Conservation (phyloP, 2,329 filamentous ascomycete genomes). For the Talaromyces sp. region DNA sequence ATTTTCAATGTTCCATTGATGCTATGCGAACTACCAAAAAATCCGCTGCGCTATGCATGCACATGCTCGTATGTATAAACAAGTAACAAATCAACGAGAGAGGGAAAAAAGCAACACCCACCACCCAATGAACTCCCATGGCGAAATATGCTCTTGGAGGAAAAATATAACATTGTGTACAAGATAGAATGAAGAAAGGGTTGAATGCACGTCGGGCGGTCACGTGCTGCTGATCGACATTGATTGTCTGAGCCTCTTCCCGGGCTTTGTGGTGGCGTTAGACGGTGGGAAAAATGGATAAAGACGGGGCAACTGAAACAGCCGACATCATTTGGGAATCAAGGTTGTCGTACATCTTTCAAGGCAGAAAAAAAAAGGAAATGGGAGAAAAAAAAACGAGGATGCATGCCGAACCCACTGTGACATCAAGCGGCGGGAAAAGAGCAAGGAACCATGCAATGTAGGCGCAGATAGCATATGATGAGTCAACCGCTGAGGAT, state of each 20-base stretch:
- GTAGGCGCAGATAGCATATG: neutral
- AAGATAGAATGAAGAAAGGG: neutral
- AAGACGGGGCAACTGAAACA: constrained; percentile 12
- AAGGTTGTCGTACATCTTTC: neutral
- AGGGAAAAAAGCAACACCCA: constrained; percentile 7
- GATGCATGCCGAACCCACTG: constrained; percentile 13
- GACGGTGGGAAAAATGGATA: constrained; percentile 22
- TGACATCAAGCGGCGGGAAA: constrained; percentile 13
- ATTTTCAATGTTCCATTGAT: constrained; percentile 8
- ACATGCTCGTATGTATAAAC: constrained; percentile 16
- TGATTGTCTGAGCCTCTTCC: constrained; percentile 3
- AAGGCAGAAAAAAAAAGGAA: constrained; percentile 4
- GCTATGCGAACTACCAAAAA: constrained; percentile 13
- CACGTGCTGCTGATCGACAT: constrained; percentile 8
- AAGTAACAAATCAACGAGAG: neutral
- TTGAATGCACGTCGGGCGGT: neutral
- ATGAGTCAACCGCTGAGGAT: neutral
- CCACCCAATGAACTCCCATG: constrained; percentile 16
- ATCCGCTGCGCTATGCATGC: constrained; percentile 20
- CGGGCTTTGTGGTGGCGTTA: constrained; percentile 12
- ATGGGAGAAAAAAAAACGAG: constrained; percentile 8
- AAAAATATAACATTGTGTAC: constrained; percentile 9
- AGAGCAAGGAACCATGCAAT: constrained; percentile 6
- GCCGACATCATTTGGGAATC: constrained; percentile 6
- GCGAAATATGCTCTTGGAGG: constrained; percentile 14